Base-by-base conservation (phyloP, 108 stramenopile species). In the Pseudonitzschia delicatissima region DNA sequence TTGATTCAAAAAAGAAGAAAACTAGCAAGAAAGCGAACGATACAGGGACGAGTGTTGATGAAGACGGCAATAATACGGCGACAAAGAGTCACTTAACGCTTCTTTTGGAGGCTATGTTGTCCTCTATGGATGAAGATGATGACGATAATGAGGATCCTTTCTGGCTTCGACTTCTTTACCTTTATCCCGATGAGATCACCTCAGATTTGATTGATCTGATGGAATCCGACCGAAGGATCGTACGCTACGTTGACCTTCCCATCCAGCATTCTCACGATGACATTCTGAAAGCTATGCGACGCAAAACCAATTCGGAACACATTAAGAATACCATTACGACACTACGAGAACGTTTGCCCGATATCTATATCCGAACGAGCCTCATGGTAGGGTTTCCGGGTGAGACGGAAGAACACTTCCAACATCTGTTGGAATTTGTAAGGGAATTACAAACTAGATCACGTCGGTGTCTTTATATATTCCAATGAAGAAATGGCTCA, bases 311-410 rank as follows among this genome's bases (percentile, higher is more conserved):
- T 21, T 31, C 57, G 12, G 20, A 64, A 5, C 53, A 74, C 13
- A 74, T 79, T 27, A 47, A 63, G 45, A 49, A 36, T 13, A 79
- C 78, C 6, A 73, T 79, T 28, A 2, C 26, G 23, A 47, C 36
- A 25, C 61, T 92, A 27, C 79, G 79, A 26, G 40, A 64, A 17
- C 76, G 77, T 12, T 36, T 81, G 25, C 85, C 87, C 20, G 85
- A 84, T 42, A 86, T 88, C 15, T 79, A 83, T 9, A 86, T 92
- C 55, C 84, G 82, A 2, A 82, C 82, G 4, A 87, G 87, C 66
- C 73, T 87, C 29, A 92, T 92, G 73, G 85, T 86, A 0, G 91
- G 91, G 11, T 92, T 90, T 69, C 91, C 91, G 0, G 91, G 91
- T 3, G 91, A 92, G 76, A 89, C 91, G 32, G 91, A 92, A 45